Conservation (phyloP, 441 rosid species). For the Lepidium campestre region DNA sequence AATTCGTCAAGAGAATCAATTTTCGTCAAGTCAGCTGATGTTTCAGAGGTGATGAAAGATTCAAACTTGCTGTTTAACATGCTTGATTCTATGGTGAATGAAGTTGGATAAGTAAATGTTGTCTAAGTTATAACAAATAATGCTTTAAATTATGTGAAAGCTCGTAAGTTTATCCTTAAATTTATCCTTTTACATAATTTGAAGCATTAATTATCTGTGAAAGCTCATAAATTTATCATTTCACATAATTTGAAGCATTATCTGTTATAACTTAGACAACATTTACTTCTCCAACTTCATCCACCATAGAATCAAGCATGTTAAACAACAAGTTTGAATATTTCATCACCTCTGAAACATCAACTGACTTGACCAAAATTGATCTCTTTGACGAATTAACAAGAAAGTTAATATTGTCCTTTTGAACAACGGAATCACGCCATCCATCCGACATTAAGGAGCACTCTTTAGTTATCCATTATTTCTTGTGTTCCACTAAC, state of each 20-base stretch:
- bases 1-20: not conserved
- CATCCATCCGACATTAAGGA: not conserved
- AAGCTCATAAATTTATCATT: not conserved
- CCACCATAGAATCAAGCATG: not conserved
- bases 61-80: not conserved
- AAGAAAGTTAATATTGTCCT: not conserved
- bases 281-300: not conserved
- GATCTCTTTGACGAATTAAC: not conserved
- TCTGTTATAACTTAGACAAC: not conserved
- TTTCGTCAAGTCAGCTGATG: not conserved
- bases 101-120: not conserved
- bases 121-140: not conserved
- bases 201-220: too few species aligned
- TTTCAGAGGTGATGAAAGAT: not conserved
- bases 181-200: not conserved
- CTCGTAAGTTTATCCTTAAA: not conserved
- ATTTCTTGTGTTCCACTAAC: not conserved
- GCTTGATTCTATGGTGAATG: not conserved
- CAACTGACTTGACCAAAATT: not conserved
- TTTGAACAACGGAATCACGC: not conserved
- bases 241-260: not conserved
- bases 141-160: not conserved
- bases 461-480: not conserved
- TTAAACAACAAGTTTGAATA: not conserved
- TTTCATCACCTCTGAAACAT: not conserved